Conservation (phyloP, 805 yeast genomes). For the Cyberlindnera xishuangbannaensis region DNA sequence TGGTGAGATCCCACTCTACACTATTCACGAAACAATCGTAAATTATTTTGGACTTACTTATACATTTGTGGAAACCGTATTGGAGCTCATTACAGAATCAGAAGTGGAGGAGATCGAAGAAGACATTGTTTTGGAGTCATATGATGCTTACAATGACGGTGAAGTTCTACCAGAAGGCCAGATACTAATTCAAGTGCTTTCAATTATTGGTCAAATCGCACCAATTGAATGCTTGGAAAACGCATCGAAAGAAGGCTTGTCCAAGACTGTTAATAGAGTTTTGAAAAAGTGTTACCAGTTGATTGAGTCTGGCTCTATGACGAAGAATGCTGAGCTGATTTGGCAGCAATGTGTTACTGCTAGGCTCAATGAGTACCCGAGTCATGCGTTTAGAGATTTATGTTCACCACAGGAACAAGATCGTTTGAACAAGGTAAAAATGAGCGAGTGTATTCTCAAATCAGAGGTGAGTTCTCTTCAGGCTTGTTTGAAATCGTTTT, state of each 20-base stretch:
- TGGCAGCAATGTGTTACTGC: conserved; percentile 25
- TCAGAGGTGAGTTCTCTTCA: conserved; percentile 51
- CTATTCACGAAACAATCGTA: conserved; percentile 27
- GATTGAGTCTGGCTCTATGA: conserved; percentile 41
- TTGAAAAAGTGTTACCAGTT: conserved; percentile 58
- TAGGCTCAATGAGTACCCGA: conserved; percentile 45
- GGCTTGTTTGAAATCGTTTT: conserved; percentile 28
- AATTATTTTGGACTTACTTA: conserved; percentile 27
- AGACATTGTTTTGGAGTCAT: conserved; percentile 46
- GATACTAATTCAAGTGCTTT: conserved; percentile 46
- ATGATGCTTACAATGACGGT: conserved; percentile 55
- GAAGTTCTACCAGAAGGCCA: conserved; percentile 56
- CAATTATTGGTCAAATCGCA: conserved; percentile 30
- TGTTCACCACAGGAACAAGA: conserved; percentile 17
- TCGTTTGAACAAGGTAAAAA: conserved; percentile 22
- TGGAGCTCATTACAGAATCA: conserved; percentile 17
- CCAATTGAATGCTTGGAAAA: conserved; percentile 5
- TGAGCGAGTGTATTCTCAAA: conserved; percentile 52
- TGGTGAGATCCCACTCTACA: conserved; percentile 58
- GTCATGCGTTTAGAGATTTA: conserved; percentile 25
- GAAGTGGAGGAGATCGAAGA: conserved; percentile 34
- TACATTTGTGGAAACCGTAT: conserved; percentile 31
- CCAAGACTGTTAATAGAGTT: conserved; percentile 39
- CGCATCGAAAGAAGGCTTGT: conserved; percentile 10
- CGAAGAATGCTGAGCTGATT: conserved; percentile 28